phyloP scores from a whole-genome alignment of 2,329 filamentous ascomycete species.

The Coleophoma cylindrospora region DNA sequence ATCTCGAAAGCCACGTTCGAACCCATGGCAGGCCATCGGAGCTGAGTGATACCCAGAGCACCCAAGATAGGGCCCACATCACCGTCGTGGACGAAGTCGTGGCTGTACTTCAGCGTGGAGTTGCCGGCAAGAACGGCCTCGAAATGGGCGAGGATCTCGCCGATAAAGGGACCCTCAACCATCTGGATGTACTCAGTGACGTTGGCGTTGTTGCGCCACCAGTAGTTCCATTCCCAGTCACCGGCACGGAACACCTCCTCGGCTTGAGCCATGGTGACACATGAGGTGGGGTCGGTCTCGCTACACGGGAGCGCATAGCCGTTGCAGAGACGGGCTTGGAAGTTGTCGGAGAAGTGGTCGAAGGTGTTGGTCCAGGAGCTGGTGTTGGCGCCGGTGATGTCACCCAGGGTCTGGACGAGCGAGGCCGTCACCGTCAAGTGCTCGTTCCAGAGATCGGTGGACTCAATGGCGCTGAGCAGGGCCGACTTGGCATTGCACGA shows the following conservation, averaged over 20 bases:
- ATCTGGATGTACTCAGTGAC: slow-evolving; percentile 30
- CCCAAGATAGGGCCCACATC: slow-evolving; percentile 25
- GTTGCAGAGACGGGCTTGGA: slow-evolving; percentile 33
- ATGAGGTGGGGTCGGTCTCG: slow-evolving; percentile 19
- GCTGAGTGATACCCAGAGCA: slow-evolving; percentile 27
- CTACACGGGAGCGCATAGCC: slow-evolving; percentile 31
- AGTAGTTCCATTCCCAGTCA: slow-evolving; percentile 36
- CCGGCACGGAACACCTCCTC: slow-evolving; percentile 33
- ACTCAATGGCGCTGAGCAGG: slow-evolving; percentile 21
- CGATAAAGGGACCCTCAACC: slow-evolving; percentile 31
- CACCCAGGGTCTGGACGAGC: slow-evolving; percentile 24
- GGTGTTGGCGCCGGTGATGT: slow-evolving; percentile 25
- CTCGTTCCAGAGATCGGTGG: slow-evolving; percentile 28
- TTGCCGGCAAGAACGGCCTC: slow-evolving; percentile 21
- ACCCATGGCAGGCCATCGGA: slow-evolving; percentile 34
- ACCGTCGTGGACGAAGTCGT: slow-evolving; percentile 32
- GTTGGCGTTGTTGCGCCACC: slow-evolving; percentile 29
- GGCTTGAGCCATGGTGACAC: slow-evolving; percentile 27
- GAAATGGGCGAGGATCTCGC: slow-evolving; percentile 27
- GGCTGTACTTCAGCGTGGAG: slow-evolving; percentile 15
- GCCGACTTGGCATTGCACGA: slow-evolving; percentile 23
- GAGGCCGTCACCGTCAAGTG: slow-evolving; percentile 26
- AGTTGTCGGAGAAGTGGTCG: slow-evolving; percentile 34
- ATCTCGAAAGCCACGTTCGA: slow-evolving; percentile 33
- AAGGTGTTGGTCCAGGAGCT: slow-evolving; percentile 29